phyloP scores from a whole-genome alignment of 1,139 yeast species.

The Pichia sp. region DNA sequence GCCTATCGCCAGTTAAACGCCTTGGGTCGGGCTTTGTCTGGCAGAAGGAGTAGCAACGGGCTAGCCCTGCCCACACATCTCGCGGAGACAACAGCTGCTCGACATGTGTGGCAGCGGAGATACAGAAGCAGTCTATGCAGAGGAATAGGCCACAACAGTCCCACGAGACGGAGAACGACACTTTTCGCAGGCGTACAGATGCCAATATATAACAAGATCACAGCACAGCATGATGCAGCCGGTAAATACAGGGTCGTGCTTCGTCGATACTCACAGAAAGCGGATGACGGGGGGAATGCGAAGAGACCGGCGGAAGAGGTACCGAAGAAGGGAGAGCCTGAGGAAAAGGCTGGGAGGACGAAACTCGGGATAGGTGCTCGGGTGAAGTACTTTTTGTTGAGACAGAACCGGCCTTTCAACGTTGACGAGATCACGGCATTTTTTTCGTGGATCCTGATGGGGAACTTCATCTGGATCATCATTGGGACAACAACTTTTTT shows the following conservation, averaged over 20 bases:
- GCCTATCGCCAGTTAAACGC: not conserved
- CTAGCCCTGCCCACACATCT: not conserved
- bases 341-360: not conserved
- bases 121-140: too few species aligned
- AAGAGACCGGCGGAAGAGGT: too few species aligned
- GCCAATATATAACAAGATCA: too few species aligned
- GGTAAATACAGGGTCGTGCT: too few species aligned
- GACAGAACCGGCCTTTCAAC: slow-evolving; percentile 68
- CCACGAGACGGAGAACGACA: too few species aligned
- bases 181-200: too few species aligned
- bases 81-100: not conserved
- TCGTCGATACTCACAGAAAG: too few species aligned
- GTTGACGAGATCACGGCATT: slow-evolving; percentile 87
- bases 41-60: not conserved
- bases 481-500: slow-evolving; percentile 86
- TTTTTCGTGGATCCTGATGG: slow-evolving; percentile 86
- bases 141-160: too few species aligned
- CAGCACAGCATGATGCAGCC: too few species aligned
- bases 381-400: slow-evolving; percentile 64
- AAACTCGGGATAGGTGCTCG: slow-evolving; percentile 30
- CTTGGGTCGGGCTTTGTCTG: not conserved
- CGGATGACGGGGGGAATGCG: too few species aligned
- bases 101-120: too few species aligned
- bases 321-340: not conserved
- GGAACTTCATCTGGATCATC: slow-evolving; percentile 73